Percentiles rank a stretch among this genome's conserved stretches.
These are phyloP conservation scores for Tillandsia fasciculata DNA, from an alignment of 176 grass and related monocot species.

Conservation along the genomic window DNA sequence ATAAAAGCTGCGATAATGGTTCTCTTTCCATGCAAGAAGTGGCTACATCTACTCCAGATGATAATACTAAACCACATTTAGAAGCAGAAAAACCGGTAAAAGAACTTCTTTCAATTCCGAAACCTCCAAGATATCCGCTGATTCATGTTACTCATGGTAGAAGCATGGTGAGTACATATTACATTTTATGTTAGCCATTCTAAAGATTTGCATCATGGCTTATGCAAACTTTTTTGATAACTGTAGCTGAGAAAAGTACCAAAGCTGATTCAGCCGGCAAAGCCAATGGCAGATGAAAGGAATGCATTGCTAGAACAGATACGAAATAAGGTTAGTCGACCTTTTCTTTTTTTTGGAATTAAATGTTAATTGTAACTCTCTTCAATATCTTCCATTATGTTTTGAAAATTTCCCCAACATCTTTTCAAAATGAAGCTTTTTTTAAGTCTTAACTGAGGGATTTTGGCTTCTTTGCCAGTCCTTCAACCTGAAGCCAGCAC, in stretches of 20 bases:
- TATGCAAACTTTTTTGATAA: constrained; percentile 8
- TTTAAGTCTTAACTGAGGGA: constrained; percentile 1
- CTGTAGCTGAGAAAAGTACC: constrained; percentile 61
- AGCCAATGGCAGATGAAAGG: constrained; percentile 34
- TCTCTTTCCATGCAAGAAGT: neutral
- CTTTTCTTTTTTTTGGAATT: neutral
- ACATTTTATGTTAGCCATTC: neutral
- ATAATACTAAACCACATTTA: neutral
- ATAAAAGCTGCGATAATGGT: constrained; percentile 2
- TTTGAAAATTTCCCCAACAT: neutral
- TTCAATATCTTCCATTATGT: no score
- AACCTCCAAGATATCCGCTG: constrained; percentile 44
- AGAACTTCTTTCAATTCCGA: constrained; percentile 22
- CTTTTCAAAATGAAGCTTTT: neutral
- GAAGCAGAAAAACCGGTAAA: constrained; percentile 34
- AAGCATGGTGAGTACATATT: constrained; percentile 51
- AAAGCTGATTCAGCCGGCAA: constrained; percentile 45
- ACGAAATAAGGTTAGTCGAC: constrained; percentile 60
- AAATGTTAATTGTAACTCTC: neutral
- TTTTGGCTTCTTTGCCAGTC: constrained; percentile 41
- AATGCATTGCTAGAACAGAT: constrained; percentile 67
- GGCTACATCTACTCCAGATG: constrained; percentile 6
- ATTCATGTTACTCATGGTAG: constrained; percentile 72
- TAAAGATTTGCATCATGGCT: constrained; percentile 10
- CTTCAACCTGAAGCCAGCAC: constrained; percentile 66